These are phyloP conservation scores for Blechomonas ayalai DNA, from an alignment of 208 protist species.

Conservation along the genomic window DNA sequence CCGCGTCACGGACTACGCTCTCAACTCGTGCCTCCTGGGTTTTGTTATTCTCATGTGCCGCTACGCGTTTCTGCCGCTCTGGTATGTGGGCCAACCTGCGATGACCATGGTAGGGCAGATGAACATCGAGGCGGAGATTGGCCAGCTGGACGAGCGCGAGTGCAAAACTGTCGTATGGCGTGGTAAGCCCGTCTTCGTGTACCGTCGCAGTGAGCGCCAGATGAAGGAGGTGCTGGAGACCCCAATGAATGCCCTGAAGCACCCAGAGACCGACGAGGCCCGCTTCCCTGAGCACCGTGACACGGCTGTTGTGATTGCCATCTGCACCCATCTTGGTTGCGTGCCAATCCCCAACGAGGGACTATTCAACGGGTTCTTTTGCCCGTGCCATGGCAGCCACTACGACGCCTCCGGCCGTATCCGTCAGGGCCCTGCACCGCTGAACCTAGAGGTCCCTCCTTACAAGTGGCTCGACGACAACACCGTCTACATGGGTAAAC, in stretches of 20 bases:
- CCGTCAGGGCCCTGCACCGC: conserved; percentile 96
- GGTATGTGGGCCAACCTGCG: conserved; percentile 82
- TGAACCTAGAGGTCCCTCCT: conserved; percentile 97
- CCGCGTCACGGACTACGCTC: conserved; percentile 82
- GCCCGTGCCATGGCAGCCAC: conserved; percentile 98
- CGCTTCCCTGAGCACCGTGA: conserved; percentile 87
- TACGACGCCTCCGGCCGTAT: conserved; percentile 98
- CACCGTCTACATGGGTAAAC: conserved; percentile 93
- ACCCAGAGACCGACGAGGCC: conserved; percentile 93
- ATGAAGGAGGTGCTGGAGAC: conserved; percentile 84
- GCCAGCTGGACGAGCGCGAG: conserved; percentile 82
- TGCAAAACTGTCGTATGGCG: conserved; percentile 96
- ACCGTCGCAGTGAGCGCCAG: conserved; percentile 92
- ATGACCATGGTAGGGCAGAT: conserved; percentile 94
- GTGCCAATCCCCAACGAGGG: conserved; percentile 96
- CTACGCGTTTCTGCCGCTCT: conserved; percentile 76
- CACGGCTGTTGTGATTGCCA: conserved; percentile 95
- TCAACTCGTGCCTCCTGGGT: conserved; percentile 78
- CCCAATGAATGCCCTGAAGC: conserved; percentile 84
- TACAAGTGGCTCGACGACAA: conserved; percentile 94
- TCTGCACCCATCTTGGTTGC: conserved; percentile 99
- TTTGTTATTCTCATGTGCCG: conserved; percentile 80
- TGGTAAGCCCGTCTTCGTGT: conserved; percentile 98
- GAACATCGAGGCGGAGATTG: conserved; percentile 96
- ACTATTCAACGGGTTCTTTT: conserved; percentile 97